These are phyloP conservation scores for Boletus patriciae DNA, from an alignment of 768 basidiomycete species.

Conservation along the genomic window DNA sequence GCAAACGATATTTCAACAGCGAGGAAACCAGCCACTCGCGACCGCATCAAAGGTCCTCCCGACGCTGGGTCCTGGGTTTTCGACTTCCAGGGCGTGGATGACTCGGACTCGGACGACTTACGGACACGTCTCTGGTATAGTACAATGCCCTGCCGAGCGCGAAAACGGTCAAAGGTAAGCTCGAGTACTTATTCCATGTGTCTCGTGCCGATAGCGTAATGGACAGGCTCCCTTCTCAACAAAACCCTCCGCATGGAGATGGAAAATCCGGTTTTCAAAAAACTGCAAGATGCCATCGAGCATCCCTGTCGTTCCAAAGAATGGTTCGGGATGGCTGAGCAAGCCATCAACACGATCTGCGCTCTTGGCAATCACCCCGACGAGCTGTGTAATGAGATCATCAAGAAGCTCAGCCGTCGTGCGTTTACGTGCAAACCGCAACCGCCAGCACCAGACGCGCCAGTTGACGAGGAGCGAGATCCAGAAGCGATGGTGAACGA, in stretches of 20 bases:
- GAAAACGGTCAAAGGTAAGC: slow-evolving; percentile 92
- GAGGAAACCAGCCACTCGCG: too few species aligned
- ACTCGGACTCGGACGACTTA: too few species aligned
- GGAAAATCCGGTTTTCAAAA: slow-evolving; percentile 82
- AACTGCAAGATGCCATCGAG: slow-evolving; percentile 79
- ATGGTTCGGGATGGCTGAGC: slow-evolving; percentile 97
- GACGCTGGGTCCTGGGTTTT: too few species aligned
- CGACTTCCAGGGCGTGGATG: too few species aligned
- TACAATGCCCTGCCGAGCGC: slow-evolving; percentile 46
- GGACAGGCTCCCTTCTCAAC: slow-evolving; percentile 79
- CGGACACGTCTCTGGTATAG: too few species aligned
- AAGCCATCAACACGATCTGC: slow-evolving; percentile 95
- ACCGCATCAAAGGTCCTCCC: too few species aligned
- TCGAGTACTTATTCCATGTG: not conserved
- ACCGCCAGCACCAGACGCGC: not conserved
- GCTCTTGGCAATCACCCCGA: slow-evolving; percentile 94
- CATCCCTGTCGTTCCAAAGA: slow-evolving; percentile 80
- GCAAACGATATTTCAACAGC: too few species aligned
- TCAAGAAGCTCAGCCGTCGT: slow-evolving; percentile 74
- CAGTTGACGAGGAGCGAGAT: slow-evolving; percentile 34
- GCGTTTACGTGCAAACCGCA: slow-evolving; percentile 53
- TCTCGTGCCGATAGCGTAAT: not conserved
- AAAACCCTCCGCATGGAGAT: slow-evolving; percentile 84
- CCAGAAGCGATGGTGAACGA: slow-evolving; percentile 54
- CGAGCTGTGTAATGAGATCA: slow-evolving; percentile 70